Percentiles rank a stretch among this genome's conserved stretches.
Conservation (phyloP, 345 rosid genomes). For the Populus ilicifolia region DNA sequence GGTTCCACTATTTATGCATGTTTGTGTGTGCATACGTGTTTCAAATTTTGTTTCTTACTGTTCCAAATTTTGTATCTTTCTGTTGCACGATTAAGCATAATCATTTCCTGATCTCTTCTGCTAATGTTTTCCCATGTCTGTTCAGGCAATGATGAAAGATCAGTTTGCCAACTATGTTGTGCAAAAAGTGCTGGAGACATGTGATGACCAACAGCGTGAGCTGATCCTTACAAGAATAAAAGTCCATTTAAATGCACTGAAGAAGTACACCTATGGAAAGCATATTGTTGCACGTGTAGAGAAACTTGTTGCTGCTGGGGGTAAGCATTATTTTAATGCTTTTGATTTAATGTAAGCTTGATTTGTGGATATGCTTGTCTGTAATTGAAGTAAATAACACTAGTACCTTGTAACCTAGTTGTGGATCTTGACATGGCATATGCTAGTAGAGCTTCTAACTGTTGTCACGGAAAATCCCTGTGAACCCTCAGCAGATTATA, state of each 20-base stretch:
- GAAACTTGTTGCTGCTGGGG: slow-evolving; percentile 86
- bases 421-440: neutral
- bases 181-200: slow-evolving; percentile 78
- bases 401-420: neutral
- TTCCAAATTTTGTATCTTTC: neutral
- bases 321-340: slow-evolving; percentile 24
- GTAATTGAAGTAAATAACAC: neutral
- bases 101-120: neutral
- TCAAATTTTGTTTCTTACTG: neutral
- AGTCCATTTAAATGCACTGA: slow-evolving; percentile 70
- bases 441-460: neutral
- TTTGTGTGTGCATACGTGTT: too few species aligned
- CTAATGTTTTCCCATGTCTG: neutral
- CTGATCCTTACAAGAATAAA: slow-evolving; percentile 65
- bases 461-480: neutral
- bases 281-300: slow-evolving; percentile 86
- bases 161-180: slow-evolving; percentile 88
- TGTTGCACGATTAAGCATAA: neutral
- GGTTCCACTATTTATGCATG: neutral
- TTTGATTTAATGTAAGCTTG: neutral
- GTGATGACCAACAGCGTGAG: slow-evolving; percentile 73
- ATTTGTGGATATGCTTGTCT: neutral
- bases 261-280: slow-evolving; percentile 83
- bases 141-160: slow-evolving; percentile 87
- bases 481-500: neutral